Base-by-base conservation (phyloP, 805 yeast genomes). In the Saturnispora besseyi region DNA sequence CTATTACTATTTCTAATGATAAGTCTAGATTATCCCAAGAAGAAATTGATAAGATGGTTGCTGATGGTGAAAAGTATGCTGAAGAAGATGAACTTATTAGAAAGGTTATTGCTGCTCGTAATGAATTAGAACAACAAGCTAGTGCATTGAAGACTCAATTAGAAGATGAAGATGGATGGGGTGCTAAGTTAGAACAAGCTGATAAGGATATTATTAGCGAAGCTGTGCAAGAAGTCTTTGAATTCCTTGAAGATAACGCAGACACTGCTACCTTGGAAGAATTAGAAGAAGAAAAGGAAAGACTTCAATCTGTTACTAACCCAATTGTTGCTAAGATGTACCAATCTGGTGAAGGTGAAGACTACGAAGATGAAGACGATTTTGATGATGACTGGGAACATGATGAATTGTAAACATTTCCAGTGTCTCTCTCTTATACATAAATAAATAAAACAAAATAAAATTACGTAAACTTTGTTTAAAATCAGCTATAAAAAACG, bases 31-130 rank as follows among this genome's bases (percentile, higher is more conserved):
- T 89, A 64, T 77, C 91, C 26, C 84, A 87, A 74, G 96, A 90
- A 55, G 96, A 89, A 56, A 90, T 91, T 62, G 97, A 91, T 62
- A 87, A 91, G 73, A 91, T 91, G 96, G 96, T 91, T 56, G 93
- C 82, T 65, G 98, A 91, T 66, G 97, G 97, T 60, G 98, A 89
- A 72, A 84, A 86, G 73, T 91, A 73, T 63, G 96, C 95, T 58
- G 88, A 86, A 61, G 95, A 89, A 70, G 98, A 91, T 71, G 83
- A 82, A 59, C 82, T 78, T 60, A 76, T 87, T 53, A 85, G 90
- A 65, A 79, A 79, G 54, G 87, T 87, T 77, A 82, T 91, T 61
- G 95, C 85, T 73, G 81, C 95, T 55, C 87, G 88, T 76, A 90
- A 88, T 73, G 73, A 77, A 43, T 77, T 90, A 57, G 97, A 90